phyloP scores from a whole-genome alignment of 2,329 filamentous ascomycete species.

The Rutstroemia sp. region DNA sequence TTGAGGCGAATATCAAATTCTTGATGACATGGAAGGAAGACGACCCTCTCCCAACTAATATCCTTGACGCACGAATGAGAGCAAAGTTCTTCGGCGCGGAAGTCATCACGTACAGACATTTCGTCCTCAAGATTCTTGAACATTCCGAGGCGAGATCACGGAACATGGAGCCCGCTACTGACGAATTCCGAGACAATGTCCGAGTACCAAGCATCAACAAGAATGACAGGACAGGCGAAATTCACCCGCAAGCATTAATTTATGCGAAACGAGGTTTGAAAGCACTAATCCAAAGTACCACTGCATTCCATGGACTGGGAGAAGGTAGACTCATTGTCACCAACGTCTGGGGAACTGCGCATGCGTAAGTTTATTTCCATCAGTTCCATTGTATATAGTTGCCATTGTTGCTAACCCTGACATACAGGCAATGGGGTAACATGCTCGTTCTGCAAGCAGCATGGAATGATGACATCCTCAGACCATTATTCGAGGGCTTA shows the following conservation, averaged over 20 bases:
- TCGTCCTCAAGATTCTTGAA: slow-evolving; percentile 50
- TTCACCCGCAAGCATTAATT: slow-evolving; percentile 41
- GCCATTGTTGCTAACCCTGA: slow-evolving; percentile 18
- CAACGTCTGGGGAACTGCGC: slow-evolving; percentile 92
- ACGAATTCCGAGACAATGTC: slow-evolving; percentile 20
- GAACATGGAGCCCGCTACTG: slow-evolving; percentile 15
- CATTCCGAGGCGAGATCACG: slow-evolving; percentile 22
- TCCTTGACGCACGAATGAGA: slow-evolving; percentile 74
- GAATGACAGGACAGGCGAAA: slow-evolving; percentile 26
- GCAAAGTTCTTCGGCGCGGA: slow-evolving; percentile 93
- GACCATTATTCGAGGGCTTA: slow-evolving; percentile 46
- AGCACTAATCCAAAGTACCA: slow-evolving; percentile 77
- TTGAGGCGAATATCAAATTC: slow-evolving; percentile 34
- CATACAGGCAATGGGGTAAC: slow-evolving; percentile 85
- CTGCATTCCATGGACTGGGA: slow-evolving; percentile 63
- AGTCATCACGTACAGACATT: slow-evolving; percentile 82
- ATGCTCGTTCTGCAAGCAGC: slow-evolving; percentile 83
- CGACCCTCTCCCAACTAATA: slow-evolving; percentile 65
- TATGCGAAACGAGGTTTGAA: slow-evolving; percentile 45
- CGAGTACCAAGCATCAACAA: slow-evolving; percentile 32
- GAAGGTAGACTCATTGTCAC: slow-evolving; percentile 71
- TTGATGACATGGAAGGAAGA: slow-evolving; percentile 43
- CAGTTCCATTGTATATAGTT: background rate
- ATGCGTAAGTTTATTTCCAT: slow-evolving; percentile 63
- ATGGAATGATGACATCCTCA: slow-evolving; percentile 58